phyloP scores from a whole-genome alignment of 306 rosid species.

The Geum urbanum region DNA sequence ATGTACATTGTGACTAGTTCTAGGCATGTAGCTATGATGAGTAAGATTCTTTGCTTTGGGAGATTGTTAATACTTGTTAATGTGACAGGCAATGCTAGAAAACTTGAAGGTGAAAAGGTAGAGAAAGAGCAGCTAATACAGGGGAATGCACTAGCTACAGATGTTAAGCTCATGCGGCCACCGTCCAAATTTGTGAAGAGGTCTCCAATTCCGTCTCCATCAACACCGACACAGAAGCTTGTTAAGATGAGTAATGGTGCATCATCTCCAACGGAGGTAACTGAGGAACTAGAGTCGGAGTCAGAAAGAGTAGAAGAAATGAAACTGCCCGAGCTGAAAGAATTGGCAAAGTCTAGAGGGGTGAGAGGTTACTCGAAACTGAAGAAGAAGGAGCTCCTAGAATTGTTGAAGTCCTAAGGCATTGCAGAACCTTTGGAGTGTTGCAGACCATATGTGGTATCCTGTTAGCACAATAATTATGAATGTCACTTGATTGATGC shows the following conservation, averaged over 20 bases:
- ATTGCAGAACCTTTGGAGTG: background rate
- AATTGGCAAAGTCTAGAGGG: slow-evolving; percentile 54
- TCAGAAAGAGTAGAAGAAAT: slow-evolving; percentile 32
- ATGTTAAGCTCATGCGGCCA: slow-evolving; percentile 32
- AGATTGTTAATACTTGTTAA: background rate
- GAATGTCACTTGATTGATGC: background rate
- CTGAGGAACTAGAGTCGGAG: slow-evolving; percentile 25
- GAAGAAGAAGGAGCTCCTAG: slow-evolving; percentile 48
- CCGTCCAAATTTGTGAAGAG: slow-evolving; percentile 51
- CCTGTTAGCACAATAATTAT: background rate
- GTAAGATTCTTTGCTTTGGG: too few species aligned
- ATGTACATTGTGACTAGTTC: background rate
- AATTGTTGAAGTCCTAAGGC: slow-evolving; percentile 25
- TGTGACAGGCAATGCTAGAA: slow-evolving; percentile 26
- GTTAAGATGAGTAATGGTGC: slow-evolving; percentile 11
- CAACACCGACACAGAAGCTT: slow-evolving; percentile 18
- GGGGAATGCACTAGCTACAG: slow-evolving; percentile 13
- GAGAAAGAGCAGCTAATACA: slow-evolving; percentile 17
- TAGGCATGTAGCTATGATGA: background rate
- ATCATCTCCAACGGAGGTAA: slow-evolving; percentile 8
- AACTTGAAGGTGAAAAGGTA: slow-evolving; percentile 2
- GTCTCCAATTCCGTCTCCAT: slow-evolving; percentile 49
- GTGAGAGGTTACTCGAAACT: slow-evolving; percentile 58
- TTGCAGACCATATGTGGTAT: background rate
- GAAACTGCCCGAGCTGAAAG: slow-evolving; percentile 54